phyloP scores from a whole-genome alignment of 768 basidiomycete species.

The Cubamyces sp. region DNA sequence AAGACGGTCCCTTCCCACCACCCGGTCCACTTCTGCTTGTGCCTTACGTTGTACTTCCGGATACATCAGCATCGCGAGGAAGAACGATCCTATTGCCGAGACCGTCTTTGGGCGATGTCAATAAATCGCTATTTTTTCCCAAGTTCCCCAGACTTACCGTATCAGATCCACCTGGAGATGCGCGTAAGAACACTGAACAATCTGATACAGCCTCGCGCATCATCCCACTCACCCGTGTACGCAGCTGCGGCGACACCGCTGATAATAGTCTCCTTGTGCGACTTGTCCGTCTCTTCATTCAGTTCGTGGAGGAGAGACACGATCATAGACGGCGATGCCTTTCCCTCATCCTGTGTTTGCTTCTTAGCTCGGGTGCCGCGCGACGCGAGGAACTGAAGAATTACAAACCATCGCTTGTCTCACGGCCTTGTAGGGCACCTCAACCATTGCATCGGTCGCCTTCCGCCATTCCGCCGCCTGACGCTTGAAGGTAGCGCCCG shows the following conservation, averaged over 20 bases:
- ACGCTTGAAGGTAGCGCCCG: slow-evolving; percentile 34
- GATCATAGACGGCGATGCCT: slow-evolving; percentile 25
- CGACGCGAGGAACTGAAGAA: neutral
- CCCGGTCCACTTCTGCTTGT: slow-evolving; percentile 44
- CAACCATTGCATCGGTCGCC: slow-evolving; percentile 24
- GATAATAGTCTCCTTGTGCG: slow-evolving; percentile 20
- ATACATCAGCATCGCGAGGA: slow-evolving; percentile 38
- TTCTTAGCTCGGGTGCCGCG: neutral
- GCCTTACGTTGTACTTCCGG: slow-evolving; percentile 40
- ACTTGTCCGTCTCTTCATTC: slow-evolving; percentile 21
- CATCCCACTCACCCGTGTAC: slow-evolving; percentile 24
- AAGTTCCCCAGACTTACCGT: slow-evolving; percentile 18
- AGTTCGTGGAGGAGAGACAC: slow-evolving; percentile 17
- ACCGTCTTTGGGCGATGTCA: slow-evolving; percentile 20
- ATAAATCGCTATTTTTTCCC: neutral
- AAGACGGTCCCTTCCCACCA: slow-evolving; percentile 39
- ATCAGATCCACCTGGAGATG: slow-evolving; percentile 26
- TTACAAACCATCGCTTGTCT: slow-evolving; percentile 28
- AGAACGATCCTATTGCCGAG: slow-evolving; percentile 32
- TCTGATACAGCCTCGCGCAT: neutral
- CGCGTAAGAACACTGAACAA: neutral
- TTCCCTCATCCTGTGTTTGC: slow-evolving; percentile 22
- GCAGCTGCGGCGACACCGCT: slow-evolving; percentile 28
- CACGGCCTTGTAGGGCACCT: slow-evolving; percentile 30
- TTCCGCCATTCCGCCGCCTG: slow-evolving; percentile 27